phyloP scores from a whole-genome alignment of 495 filamentous ascomycete species.

The Bacidia rubella region DNA sequence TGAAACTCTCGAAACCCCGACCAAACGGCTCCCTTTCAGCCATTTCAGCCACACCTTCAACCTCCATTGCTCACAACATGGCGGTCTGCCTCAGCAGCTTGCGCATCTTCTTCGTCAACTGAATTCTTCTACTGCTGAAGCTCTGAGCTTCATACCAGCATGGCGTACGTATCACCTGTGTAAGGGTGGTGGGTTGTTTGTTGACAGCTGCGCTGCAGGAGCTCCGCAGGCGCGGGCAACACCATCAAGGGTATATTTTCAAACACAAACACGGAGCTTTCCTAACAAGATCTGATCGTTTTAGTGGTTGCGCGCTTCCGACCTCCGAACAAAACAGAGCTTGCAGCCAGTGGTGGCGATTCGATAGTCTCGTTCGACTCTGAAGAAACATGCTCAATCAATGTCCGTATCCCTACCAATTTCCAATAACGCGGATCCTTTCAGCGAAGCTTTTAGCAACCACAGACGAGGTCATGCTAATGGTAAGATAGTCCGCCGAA shows the following conservation, averaged over 20 bases:
- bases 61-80: background rate
- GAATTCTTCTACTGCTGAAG: background rate
- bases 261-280: background rate
- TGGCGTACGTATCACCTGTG: conserved; percentile 13
- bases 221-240: conserved; percentile 36
- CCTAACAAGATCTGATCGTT: conserved; percentile 13
- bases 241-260: conserved; percentile 51
- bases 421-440: background rate
- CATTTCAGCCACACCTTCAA: background rate
- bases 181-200: background rate
- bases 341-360: conserved; percentile 67
- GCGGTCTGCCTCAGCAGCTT: background rate
- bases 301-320: conserved; percentile 90
- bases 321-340: conserved; percentile 87
- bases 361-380: conserved; percentile 80
- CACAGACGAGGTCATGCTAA: conserved; percentile 2
- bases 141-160: conserved; percentile 2
- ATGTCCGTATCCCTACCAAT: conserved; percentile 42
- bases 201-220: conserved; percentile 11
- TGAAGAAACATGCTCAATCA: conserved; percentile 77
- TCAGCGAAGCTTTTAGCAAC: background rate
- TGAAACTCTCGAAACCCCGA: conserved; percentile 5
- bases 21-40: background rate
- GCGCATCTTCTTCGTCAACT: background rate
- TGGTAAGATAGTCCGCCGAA: conserved; percentile 56